Conservation (phyloP, 2,329 filamentous ascomycete genomes). For the Nannizzia gypsea region DNA sequence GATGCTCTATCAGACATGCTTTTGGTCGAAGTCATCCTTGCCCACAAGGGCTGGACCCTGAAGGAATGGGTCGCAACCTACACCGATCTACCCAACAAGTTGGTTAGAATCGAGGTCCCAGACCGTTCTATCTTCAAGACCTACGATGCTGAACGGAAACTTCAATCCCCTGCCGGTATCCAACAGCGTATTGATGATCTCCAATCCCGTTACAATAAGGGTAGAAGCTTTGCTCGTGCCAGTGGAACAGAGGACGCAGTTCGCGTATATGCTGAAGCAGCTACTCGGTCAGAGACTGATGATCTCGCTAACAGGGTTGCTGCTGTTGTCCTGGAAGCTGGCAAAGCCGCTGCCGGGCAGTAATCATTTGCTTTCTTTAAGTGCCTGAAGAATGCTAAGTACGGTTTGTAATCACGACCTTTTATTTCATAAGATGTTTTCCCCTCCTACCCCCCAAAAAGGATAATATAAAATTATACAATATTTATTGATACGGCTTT, state of each 20-base stretch:
- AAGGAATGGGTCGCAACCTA: slow-evolving; percentile 91
- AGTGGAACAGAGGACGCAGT: slow-evolving; percentile 94
- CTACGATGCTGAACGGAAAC: slow-evolving; percentile 79
- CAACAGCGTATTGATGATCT: slow-evolving; percentile 78
- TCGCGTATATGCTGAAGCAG: slow-evolving; percentile 89
- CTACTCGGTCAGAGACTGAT: slow-evolving; percentile 77
- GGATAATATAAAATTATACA: neutral
- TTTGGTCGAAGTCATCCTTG: slow-evolving; percentile 88
- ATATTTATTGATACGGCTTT: slow-evolving; percentile 1
- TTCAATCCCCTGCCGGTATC: slow-evolving; percentile 64
- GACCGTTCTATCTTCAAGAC: slow-evolving; percentile 85
- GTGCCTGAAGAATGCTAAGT: neutral
- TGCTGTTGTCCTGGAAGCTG: slow-evolving; percentile 54
- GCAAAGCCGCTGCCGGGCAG: slow-evolving; percentile 15
- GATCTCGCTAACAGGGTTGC: slow-evolving; percentile 78
- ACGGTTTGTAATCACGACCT: slow-evolving; percentile 1
- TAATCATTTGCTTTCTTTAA: neutral
- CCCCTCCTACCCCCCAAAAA: neutral
- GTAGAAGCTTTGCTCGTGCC: slow-evolving; percentile 79
- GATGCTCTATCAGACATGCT: slow-evolving; percentile 94
- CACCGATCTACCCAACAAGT: slow-evolving; percentile 82
- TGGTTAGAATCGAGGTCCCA: slow-evolving; percentile 82
- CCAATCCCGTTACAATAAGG: slow-evolving; percentile 83
- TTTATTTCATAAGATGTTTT: slow-evolving; percentile 3
- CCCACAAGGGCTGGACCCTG: slow-evolving; percentile 83